These are phyloP conservation scores for Atractiella rhizophila DNA, from an alignment of 768 basidiomycete species.

Conservation along the genomic window DNA sequence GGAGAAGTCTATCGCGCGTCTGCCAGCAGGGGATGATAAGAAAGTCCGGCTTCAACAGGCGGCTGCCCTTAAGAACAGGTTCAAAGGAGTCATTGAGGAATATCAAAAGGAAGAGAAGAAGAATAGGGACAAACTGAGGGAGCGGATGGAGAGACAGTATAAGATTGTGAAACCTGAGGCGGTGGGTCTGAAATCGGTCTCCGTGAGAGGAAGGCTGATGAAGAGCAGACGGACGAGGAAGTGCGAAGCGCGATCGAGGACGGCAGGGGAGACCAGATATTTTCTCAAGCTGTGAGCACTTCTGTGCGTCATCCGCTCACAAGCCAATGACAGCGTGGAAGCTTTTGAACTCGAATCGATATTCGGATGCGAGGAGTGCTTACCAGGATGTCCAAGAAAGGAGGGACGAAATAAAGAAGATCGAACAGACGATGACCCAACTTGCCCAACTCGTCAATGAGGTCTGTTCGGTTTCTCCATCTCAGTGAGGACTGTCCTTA, in stretches of 20 bases:
- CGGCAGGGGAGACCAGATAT: slow-evolving; percentile 12
- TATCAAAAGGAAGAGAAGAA: slow-evolving; percentile 27
- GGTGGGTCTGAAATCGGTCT: too few species aligned
- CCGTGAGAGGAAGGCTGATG: neutral
- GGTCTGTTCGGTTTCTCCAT: too few species aligned
- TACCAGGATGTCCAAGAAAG: slow-evolving; percentile 72
- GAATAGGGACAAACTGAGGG: slow-evolving; percentile 26
- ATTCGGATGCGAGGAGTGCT: slow-evolving; percentile 54
- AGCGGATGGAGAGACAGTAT: slow-evolving; percentile 27
- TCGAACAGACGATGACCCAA: slow-evolving; percentile 68
- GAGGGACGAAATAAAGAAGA: slow-evolving; percentile 57
- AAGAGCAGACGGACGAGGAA: neutral
- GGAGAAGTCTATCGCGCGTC: slow-evolving; percentile 23
- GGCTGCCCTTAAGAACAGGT: slow-evolving; percentile 23
- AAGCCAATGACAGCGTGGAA: neutral
- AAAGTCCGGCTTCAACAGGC: slow-evolving; percentile 19
- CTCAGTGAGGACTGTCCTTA: too few species aligned
- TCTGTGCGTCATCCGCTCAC: too few species aligned
- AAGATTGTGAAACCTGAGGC: slow-evolving; percentile 23
- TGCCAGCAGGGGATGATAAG: slow-evolving; percentile 16
- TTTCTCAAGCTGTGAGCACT: slow-evolving; percentile 13
- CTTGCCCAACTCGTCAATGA: slow-evolving; percentile 70
- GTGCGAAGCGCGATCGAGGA: neutral
- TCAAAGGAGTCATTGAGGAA: slow-evolving; percentile 25
- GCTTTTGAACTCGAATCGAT: slow-evolving; percentile 53